Percentiles rank a stretch among this genome's conserved stretches.
These are phyloP conservation scores for Malassezia yamatoensis DNA, from an alignment of 1,284 basidiomycete species.

Conservation along the genomic window DNA sequence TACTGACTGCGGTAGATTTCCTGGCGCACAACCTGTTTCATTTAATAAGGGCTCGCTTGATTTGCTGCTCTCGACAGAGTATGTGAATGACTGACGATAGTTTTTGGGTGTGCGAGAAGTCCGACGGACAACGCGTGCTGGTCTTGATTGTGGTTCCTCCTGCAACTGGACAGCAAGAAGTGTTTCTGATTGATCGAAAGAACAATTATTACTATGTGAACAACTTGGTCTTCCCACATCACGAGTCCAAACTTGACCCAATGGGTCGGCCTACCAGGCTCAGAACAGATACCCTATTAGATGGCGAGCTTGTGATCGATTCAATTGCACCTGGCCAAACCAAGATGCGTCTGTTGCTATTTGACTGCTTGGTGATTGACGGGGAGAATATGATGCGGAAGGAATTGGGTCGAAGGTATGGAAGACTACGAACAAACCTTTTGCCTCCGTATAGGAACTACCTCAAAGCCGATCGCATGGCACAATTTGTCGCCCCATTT, in stretches of 20 bases:
- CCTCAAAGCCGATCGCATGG: slow-evolving; percentile 55
- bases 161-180: slow-evolving; percentile 56
- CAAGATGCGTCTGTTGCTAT: slow-evolving; percentile 71
- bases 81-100: background rate
- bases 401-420: slow-evolving; percentile 75
- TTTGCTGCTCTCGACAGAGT: background rate
- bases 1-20: slow-evolving; percentile 4
- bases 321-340: slow-evolving; percentile 59
- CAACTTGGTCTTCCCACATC: slow-evolving; percentile 65
- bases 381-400: slow-evolving; percentile 75
- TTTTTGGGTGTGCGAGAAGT: slow-evolving; percentile 99
- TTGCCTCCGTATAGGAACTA: slow-evolving; percentile 68
- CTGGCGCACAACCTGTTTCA: slow-evolving; percentile 14
- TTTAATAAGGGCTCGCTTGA: slow-evolving; percentile 10
- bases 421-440: slow-evolving; percentile 71
- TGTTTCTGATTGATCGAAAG: slow-evolving; percentile 71
- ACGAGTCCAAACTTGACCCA: slow-evolving; percentile 19
- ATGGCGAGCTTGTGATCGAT: slow-evolving; percentile 90
- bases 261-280: slow-evolving; percentile 29
- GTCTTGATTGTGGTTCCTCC: slow-evolving; percentile 62
- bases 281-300: slow-evolving; percentile 67
- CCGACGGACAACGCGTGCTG: slow-evolving; percentile 88
- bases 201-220: slow-evolving; percentile 67
- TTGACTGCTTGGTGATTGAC: slow-evolving; percentile 83
- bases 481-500: slow-evolving; percentile 64